Base-by-base conservation (phyloP, 495 filamentous ascomycete species). In the Extremus antarcticus region DNA sequence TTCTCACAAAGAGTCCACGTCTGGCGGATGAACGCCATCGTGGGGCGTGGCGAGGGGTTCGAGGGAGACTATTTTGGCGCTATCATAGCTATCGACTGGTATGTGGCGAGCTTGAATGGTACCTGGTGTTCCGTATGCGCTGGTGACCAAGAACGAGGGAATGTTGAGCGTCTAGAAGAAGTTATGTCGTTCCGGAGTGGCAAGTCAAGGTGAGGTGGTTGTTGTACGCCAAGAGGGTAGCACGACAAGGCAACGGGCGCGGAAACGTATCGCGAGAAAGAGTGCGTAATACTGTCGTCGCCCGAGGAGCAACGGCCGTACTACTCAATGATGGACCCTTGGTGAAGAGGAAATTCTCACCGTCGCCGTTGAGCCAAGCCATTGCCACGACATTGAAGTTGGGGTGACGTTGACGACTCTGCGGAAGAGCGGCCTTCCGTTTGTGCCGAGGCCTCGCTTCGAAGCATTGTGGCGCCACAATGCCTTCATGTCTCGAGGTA, bases 1-100 rank as follows among this genome's bases (percentile, higher is more conserved):
- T 95, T 94, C 59, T 69, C 66, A 54, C 76, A 79, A 57, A 94
- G 73, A 24, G 85, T 85, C 80, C 80, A 81, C 54, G 78, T 82
- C 69, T 92, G 89, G 23, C 76, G 71, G 48, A 80, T 62, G 67
- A 84, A 74, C 39, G 68, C 75, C 79, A 81, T 81, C n/a, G n/a
- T n/a, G n/a, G n/a, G n/a, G n/a, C n/a, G n/a, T n/a, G n/a, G n/a
- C n/a, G n/a, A n/a, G n/a, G n/a, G n/a, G n/a, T n/a, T n/a, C n/a
- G n/a, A n/a, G 29, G 13, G 29, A 13, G 13, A 13, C 13, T 35
- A 35, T 35, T 13, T 35, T 13, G 29, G 7, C 7, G 29, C 29
- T 35, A 35, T 35, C 29, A 35, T 35, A 13, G 29, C 29, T 35
- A 13, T 35, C 29, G 29, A 13, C 7, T 35, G 7, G 7, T 35